Conservation (phyloP, 441 rosid genomes). For the Pelargonium myrrhifolium region DNA sequence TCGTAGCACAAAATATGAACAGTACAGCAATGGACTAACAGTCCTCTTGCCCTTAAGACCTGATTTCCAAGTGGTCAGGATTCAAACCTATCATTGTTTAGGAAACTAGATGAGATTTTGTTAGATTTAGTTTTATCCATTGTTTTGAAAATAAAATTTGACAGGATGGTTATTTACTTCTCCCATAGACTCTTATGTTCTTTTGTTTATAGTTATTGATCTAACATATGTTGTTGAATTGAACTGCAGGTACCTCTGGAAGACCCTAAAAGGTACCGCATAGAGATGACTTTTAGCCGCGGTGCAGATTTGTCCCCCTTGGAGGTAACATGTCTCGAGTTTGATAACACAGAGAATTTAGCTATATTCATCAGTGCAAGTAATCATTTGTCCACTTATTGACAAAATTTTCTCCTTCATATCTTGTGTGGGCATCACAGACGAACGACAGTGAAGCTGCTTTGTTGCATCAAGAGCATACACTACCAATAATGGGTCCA, state of each 20-base stretch:
- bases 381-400: background rate
- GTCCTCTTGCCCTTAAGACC: too few species aligned
- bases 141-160: too few species aligned
- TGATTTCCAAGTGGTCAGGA: too few species aligned
- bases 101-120: too few species aligned
- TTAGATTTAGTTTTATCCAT: too few species aligned
- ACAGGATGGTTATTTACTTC: too few species aligned
- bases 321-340: slow-evolving; percentile 48
- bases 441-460: slow-evolving; percentile 76
- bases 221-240: background rate
- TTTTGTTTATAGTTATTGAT: too few species aligned
- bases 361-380: background rate
- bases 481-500: slow-evolving; percentile 97
- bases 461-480: slow-evolving; percentile 89
- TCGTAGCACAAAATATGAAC: too few species aligned
- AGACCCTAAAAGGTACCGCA: slow-evolving; percentile 81
- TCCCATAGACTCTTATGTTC: too few species aligned
- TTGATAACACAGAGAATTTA: background rate
- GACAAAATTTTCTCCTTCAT: slow-evolving; percentile 41
- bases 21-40: too few species aligned
- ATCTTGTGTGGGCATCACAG: slow-evolving; percentile 80
- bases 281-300: slow-evolving; percentile 94
- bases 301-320: slow-evolving; percentile 98
- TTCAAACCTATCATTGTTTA: too few species aligned
- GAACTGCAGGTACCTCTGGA: slow-evolving; percentile 65